Conservation (phyloP, 129 eudicot genomes). For the Pseudognaphalium luteoalbum region DNA sequence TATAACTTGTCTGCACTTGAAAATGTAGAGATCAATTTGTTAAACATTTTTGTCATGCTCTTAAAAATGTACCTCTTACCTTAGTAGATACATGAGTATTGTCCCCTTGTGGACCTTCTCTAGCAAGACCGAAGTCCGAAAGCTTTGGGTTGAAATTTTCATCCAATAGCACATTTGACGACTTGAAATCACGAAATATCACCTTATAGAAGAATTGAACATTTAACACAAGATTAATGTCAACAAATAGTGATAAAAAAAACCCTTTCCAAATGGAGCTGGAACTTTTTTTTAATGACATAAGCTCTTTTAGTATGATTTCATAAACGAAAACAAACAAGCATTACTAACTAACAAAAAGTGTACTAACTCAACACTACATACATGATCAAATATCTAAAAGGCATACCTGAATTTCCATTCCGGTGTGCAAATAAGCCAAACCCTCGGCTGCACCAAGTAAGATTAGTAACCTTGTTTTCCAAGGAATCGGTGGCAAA, state of each 20-base stretch:
- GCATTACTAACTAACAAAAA: too few species aligned
- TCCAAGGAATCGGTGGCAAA: constrained; percentile 61
- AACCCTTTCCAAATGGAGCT: not conserved
- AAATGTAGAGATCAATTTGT: not conserved
- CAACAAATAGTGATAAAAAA: constrained; percentile 4
- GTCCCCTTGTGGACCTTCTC: constrained; percentile 83
- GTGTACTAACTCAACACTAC: not conserved
- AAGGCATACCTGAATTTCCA: constrained; percentile 58
- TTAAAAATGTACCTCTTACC: constrained; percentile 35
- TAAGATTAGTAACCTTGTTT: constrained; percentile 58
- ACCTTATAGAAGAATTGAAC: constrained; percentile 38
- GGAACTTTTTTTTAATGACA: not conserved
- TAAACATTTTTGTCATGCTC: not conserved
- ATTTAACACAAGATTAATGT: constrained; percentile 9
- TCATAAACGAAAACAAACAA: not conserved
- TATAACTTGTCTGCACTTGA: not conserved
- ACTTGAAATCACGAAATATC: constrained; percentile 77
- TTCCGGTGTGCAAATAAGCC: constrained; percentile 67
- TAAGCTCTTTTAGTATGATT: not conserved
- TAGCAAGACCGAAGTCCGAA: constrained; percentile 85
- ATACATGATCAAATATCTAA: not conserved
- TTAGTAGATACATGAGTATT: constrained; percentile 75
- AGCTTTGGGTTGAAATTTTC: constrained; percentile 66
- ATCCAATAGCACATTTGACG: constrained; percentile 78
- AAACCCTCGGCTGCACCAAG: constrained; percentile 85